Conservation (phyloP, 441 rosid species). For the Breynia disticha region DNA sequence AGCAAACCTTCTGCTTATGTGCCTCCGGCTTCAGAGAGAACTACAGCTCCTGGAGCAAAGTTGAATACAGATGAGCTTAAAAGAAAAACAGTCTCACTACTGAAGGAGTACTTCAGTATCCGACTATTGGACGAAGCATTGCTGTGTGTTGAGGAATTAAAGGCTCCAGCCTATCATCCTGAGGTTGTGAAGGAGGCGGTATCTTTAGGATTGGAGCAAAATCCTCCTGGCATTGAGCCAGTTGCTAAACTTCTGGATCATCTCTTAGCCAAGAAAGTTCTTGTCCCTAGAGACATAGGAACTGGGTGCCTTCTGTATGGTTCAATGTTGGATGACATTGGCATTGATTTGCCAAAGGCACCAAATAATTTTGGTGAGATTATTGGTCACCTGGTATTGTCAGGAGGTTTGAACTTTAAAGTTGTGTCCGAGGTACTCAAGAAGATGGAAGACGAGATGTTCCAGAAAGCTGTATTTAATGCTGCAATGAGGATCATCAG, state of each 20-base stretch:
- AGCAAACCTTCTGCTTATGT: constrained; percentile 18
- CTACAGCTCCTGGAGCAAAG: constrained; percentile 29
- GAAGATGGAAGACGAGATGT: constrained; percentile 53
- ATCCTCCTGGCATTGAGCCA: constrained; percentile 52
- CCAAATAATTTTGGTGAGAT: constrained; percentile 73
- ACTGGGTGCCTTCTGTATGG: constrained; percentile 66
- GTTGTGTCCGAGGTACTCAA: constrained; percentile 46
- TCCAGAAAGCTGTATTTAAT: constrained; percentile 47
- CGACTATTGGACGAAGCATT: constrained; percentile 60
- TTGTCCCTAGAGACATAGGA: constrained; percentile 43
- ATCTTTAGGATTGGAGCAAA: constrained; percentile 57
- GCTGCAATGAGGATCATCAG: constrained; percentile 35
- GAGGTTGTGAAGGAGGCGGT: constrained; percentile 83
- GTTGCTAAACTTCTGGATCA: constrained; percentile 44
- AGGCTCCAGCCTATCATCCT: constrained; percentile 54
- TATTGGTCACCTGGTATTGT: constrained; percentile 49
- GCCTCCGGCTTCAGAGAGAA: constrained; percentile 34
- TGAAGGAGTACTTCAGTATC: constrained; percentile 64
- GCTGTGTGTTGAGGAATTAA: constrained; percentile 61
- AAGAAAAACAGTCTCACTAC: constrained; percentile 48
- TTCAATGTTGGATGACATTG: constrained; percentile 68
- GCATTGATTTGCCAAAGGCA: constrained; percentile 75
- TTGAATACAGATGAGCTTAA: constrained; percentile 36
- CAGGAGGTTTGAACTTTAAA: constrained; percentile 41
- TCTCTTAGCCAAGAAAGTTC: constrained; percentile 38